These are phyloP conservation scores for Fusarium guadeloupense DNA, from an alignment of 2,329 filamentous ascomycete genomes.

Conservation along the genomic window DNA sequence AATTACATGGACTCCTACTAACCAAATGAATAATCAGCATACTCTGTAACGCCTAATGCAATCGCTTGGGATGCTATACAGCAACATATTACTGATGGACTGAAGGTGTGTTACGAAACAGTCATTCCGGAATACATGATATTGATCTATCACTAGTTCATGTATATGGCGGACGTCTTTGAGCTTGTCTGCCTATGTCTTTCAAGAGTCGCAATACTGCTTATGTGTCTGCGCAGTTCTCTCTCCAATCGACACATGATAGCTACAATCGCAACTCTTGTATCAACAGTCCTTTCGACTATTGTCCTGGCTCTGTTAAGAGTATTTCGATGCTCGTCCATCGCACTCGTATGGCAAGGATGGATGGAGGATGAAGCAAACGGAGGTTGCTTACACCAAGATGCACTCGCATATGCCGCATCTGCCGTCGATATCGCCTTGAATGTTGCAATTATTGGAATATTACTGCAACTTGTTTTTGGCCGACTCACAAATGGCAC, in stretches of 20 bases:
- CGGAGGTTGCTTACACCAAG: constrained; percentile 34
- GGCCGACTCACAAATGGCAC: constrained; percentile 50
- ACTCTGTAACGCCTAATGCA: constrained; percentile 3
- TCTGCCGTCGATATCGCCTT: constrained; percentile 58
- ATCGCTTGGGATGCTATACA: constrained; percentile 5
- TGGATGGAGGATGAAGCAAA: constrained; percentile 26
- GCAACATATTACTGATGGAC: constrained; percentile 15
- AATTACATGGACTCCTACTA: not conserved
- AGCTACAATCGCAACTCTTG: constrained; percentile 47
- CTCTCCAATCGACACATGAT: constrained; percentile 47
- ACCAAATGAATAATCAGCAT: constrained; percentile 12
- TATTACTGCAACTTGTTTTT: constrained; percentile 55
- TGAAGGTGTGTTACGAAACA: constrained; percentile 15
- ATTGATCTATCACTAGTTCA: constrained; percentile 33
- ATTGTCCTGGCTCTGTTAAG: constrained; percentile 49
- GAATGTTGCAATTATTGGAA: constrained; percentile 55
- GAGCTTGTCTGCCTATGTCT: constrained; percentile 52
- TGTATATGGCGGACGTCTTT: constrained; percentile 46
- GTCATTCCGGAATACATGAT: not conserved
- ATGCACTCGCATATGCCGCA: constrained; percentile 52
- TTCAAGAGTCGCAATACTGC: constrained; percentile 52
- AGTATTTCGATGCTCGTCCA: constrained; percentile 54
- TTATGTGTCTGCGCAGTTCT: constrained; percentile 53
- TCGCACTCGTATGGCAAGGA: constrained; percentile 48
- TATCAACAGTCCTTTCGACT: constrained; percentile 48